These are phyloP conservation scores for Saccharum hybrid DNA, from an alignment of 202 grass and related monocot species.

Conservation along the genomic window DNA sequence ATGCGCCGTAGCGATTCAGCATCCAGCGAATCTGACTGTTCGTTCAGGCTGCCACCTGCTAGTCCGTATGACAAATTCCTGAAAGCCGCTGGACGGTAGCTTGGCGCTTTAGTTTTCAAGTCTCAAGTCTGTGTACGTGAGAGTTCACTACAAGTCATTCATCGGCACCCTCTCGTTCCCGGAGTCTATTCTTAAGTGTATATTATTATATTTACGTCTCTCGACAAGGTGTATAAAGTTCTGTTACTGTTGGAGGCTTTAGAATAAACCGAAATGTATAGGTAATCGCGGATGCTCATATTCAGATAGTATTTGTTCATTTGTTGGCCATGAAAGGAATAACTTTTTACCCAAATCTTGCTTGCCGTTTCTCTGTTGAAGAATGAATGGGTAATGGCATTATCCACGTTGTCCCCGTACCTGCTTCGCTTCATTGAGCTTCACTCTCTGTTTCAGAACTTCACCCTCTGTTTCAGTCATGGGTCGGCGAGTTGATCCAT, in stretches of 20 bases:
- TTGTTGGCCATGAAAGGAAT: not conserved
- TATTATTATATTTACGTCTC: slow-evolving; percentile 45
- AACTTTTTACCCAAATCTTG: not conserved
- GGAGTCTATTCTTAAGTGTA: slow-evolving; percentile 37
- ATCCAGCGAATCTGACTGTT: slow-evolving; percentile 69
- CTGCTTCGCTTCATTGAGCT: too few relatives aligned
- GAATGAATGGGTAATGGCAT: too few relatives aligned
- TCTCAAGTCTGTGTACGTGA: slow-evolving; percentile 26
- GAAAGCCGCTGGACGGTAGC: slow-evolving; percentile 88
- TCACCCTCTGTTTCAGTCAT: too few relatives aligned
- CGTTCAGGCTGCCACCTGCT: slow-evolving; percentile 80
- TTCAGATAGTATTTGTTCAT: slow-evolving; percentile 9
- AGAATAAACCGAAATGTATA: slow-evolving; percentile 44
- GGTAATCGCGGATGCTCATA: not conserved
- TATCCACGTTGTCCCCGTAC: too few relatives aligned
- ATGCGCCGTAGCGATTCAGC: slow-evolving; percentile 58
- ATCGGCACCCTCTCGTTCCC: not conserved
- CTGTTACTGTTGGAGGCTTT: not conserved
- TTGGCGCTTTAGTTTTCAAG: too few relatives aligned
- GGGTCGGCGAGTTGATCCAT: too few relatives aligned
- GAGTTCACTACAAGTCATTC: not conserved
- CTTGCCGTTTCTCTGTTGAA: not conserved
- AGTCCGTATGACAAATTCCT: slow-evolving; percentile 97
- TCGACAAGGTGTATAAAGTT: slow-evolving; percentile 56
- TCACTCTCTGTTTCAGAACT: too few relatives aligned